A percentile compares a stretch with the other conserved stretches of the same genome.
Evolutionary conservation across 441 rosid species (phyloP).

Genomic region (Eugenia klotzschiana): DNA sequence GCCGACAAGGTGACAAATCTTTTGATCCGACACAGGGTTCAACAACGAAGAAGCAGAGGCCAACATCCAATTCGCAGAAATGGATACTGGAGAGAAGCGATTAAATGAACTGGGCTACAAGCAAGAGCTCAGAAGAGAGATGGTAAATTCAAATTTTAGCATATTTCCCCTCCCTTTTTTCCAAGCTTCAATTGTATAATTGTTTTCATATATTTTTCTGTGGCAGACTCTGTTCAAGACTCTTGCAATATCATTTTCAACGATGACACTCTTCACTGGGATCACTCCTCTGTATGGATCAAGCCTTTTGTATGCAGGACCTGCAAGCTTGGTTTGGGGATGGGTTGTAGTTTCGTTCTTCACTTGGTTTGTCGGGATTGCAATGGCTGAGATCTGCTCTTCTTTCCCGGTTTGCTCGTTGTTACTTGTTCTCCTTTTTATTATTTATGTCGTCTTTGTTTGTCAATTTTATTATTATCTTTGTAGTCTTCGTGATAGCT

Average conservation of each 20-base stretch:
- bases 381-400: constrained; percentile 65
- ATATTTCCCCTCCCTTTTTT: background rate
- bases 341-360: constrained; percentile 54
- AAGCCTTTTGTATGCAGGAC: constrained; percentile 45
- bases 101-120: constrained; percentile 60
- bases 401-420: constrained; percentile 37
- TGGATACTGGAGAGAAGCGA: constrained; percentile 49
- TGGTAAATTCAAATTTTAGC: constrained; percentile 14
- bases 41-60: background rate
- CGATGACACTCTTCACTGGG: constrained; percentile 50
- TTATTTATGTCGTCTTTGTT: background rate
- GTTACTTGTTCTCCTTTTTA: background rate
- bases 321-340: constrained; percentile 48
- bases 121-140: constrained; percentile 58
- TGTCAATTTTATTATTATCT: background rate
- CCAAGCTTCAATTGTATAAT: background rate
- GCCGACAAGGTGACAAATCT: background rate
- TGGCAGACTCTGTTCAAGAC: constrained; percentile 48
- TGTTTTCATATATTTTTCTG: background rate
- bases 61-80: background rate
- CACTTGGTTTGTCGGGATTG: constrained; percentile 53
- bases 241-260: constrained; percentile 48
- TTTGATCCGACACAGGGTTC: background rate
- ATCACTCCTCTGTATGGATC: constrained; percentile 40
- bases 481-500: background rate